Evolutionary conservation across 2,329 filamentous ascomycete genomes (phyloP), one percentile per base, ranked within the genome.

Genomic region (Biscogniauxia mediterranea): DNA sequence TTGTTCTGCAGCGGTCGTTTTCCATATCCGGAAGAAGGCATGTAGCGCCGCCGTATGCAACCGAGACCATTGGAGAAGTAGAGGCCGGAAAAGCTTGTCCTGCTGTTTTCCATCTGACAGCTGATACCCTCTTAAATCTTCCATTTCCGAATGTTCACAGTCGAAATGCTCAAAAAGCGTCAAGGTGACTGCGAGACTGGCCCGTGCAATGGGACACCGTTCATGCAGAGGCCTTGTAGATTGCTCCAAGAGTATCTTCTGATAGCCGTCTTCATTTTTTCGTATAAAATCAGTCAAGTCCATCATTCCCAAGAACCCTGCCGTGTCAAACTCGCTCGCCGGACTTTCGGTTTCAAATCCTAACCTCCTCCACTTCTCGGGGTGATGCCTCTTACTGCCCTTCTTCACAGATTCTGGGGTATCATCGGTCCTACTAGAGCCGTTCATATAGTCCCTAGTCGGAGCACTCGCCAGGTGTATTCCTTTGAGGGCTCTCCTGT

Each of bases 91-190:
- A 5, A 96, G 79, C 71, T 88, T 90, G 74, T 98, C 94, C 69
- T 95, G 89, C 67, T 93, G 90, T 58, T 91, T 88, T 23, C 87
- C 88, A 66, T 96, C 92, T 55, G 93, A 76, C 9, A 88, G 81
- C 65, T 92, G 85, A 69, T 93, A 92, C 21, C 85, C 87, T 74
- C 92, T 90, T 15, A 85, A 81, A 69, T 96, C 93, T 66, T 94
- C 90, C 56, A 90, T 79, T 56, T 96, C 92, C 3, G 88, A 85
- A 74, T 89, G 92, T 68, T 96, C 93, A 49, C 98, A 90, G 63
- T 97, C 93, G 70, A 99, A 99, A 75, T 98, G 93, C 69, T 98
- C 93, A 75, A 95, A 98, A 2, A 99, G 79, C 46, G 96, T 92
- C 68, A 89, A 84, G 1, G 94, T 98, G 46, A 97, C 87, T 0